phyloP scores from a whole-genome alignment of 2,329 filamentous ascomycete species.

The Paradendryphiella salina region DNA sequence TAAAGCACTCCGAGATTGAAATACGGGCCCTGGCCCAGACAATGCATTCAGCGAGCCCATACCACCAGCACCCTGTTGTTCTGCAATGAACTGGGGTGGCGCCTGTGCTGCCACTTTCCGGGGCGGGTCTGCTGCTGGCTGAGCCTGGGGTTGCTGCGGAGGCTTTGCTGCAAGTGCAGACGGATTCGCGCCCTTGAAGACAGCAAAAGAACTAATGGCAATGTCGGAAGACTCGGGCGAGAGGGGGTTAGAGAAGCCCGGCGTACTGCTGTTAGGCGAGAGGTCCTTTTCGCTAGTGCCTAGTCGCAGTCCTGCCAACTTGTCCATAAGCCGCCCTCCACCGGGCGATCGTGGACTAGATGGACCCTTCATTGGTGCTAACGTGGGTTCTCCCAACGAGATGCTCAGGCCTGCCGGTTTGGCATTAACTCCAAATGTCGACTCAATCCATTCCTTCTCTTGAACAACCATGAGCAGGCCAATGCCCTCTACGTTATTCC shows the following conservation, averaged over 20 bases:
- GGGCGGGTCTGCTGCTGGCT: conserved; percentile 26
- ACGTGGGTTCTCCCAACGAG: conserved; percentile 42
- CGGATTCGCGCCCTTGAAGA: conserved; percentile 58
- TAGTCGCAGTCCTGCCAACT: conserved; percentile 76
- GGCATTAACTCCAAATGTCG: conserved; percentile 70
- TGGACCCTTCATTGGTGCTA: conserved; percentile 57
- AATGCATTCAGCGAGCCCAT: conserved; percentile 54
- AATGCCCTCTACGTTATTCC: conserved; percentile 76
- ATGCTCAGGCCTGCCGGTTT: conserved; percentile 49
- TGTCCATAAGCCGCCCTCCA: conserved; percentile 74
- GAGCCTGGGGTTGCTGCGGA: conserved; percentile 41
- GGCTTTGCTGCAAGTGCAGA: conserved; percentile 49
- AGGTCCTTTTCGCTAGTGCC: conserved; percentile 72
- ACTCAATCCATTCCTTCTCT: conserved; percentile 83
- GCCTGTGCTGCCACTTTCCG: conserved; percentile 41
- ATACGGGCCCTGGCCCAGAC: conserved; percentile 36
- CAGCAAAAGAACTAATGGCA: conserved; percentile 62
- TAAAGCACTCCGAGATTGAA: conserved; percentile 38
- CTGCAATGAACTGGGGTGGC: conserved; percentile 46
- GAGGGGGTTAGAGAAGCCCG: conserved; percentile 53
- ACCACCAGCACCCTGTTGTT: conserved; percentile 45
- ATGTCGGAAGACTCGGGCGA: conserved; percentile 67
- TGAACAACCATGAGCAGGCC: conserved; percentile 81
- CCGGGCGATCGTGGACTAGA: conserved; percentile 64
- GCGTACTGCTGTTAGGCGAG: conserved; percentile 48